Evolutionary conservation across 2,329 filamentous ascomycete species (phyloP), one percentile per base, ranked within the genome.

Genomic region (Aspergillus chevalieri): DNA sequence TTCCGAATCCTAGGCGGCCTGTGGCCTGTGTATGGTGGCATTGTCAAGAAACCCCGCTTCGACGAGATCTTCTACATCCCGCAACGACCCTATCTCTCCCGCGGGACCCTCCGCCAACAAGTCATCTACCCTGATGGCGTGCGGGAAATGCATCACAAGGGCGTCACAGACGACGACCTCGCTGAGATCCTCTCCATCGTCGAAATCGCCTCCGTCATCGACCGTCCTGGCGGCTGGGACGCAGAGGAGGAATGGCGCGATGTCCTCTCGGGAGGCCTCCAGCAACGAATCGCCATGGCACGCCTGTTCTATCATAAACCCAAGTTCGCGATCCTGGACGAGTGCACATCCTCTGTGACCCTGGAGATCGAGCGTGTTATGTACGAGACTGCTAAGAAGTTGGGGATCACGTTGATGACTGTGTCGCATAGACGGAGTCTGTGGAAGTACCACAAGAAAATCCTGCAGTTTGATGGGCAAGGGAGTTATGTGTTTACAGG

Each of bases 41-140:
- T 82, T 1, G 93, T 98, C 17, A 80, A 89, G 62, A 97, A 97
- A 68, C 93, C 93, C 1, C 84, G 87, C 1, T 93, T 92, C 62
- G 84, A 88, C 57, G 87, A 93, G 65, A 97, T 98, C 65, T 98
- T 97, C 73, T 98, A 98, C 73, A 94, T 98, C 56, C 93, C 93
- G 0, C 93, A 98, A 65, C 84, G 93, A 1, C 93, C 93, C 0
- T 98, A 98, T 65, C 80, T 98, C 1, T 93, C 88, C 12, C 84
- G 89, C 47, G 93, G 93, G 19, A 90, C 87, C 1, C 81, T 98
- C n/a, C 85, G 93, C 36, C 90, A 97, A 68, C 93, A 98, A 64
- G 90, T 98, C 60, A 95, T 93, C 52, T 98, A 98, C 70, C 93
- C 93, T 0, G 93, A 98, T 69, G 86, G 84, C 7, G 71, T 95